These are phyloP conservation scores for Pseudonectria foliicola DNA, from an alignment of 2,329 filamentous ascomycete species.

Conservation along the genomic window DNA sequence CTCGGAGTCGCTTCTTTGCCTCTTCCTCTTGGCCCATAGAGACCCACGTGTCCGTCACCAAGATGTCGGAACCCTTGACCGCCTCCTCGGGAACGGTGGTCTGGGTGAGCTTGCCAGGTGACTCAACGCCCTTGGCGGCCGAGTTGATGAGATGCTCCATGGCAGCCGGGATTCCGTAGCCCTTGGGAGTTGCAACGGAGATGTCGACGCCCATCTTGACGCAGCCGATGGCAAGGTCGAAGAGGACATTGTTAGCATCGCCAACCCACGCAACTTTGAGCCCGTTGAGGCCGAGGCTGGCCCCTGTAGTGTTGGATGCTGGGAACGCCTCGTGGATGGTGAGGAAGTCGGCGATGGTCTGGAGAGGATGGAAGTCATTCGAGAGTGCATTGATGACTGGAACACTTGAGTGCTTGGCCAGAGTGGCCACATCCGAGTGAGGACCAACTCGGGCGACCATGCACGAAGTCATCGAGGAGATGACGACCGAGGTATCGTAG, in stretches of 20 bases:
- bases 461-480: conserved; percentile 86
- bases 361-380: conserved; percentile 86
- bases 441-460: conserved; percentile 74
- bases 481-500: conserved; percentile 84
- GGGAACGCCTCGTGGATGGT: conserved; percentile 78
- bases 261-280: conserved; percentile 94
- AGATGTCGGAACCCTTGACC: conserved; percentile 75
- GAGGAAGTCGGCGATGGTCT: conserved; percentile 89
- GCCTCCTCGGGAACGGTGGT: conserved; percentile 78
- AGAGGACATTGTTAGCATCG: conserved; percentile 95
- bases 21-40: conserved; percentile 97
- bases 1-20: conserved; percentile 65
- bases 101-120: conserved; percentile 62
- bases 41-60: conserved; percentile 97
- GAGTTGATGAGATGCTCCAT: conserved; percentile 69
- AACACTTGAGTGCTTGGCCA: conserved; percentile 67
- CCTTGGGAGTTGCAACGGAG: conserved; percentile 76
- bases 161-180: conserved; percentile 69
- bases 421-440: conserved; percentile 64
- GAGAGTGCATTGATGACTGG: conserved; percentile 85
- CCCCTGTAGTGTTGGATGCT: conserved; percentile 30
- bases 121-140: conserved; percentile 49
- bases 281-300: conserved; percentile 62
- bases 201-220: conserved; percentile 83
- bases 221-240: conserved; percentile 82